These are phyloP conservation scores for Blastobotrys raffinosifermentans DNA, from an alignment of 1,139 yeast genomes.

Conservation along the genomic window DNA sequence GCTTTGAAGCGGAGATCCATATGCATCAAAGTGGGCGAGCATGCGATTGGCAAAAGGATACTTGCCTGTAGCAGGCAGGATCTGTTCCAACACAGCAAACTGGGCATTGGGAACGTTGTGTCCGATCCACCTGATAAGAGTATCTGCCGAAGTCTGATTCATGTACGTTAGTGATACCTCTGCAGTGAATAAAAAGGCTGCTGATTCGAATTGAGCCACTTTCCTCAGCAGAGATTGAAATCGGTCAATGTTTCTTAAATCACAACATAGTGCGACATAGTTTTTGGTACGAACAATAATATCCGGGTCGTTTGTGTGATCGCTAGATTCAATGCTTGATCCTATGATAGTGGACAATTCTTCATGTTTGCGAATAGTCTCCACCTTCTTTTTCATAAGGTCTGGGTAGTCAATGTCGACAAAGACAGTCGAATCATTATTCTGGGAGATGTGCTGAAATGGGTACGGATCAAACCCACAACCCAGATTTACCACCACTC, in stretches of 20 bases:
- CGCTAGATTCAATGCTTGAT: slow-evolving; percentile 1
- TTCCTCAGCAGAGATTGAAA: slow-evolving; percentile 39
- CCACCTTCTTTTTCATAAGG: slow-evolving; percentile 47
- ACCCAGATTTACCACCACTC: slow-evolving; percentile 60
- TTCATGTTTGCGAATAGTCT: slow-evolving; percentile 44
- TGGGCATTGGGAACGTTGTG: slow-evolving; percentile 45
- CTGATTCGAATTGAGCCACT: slow-evolving; percentile 27
- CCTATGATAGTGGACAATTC: slow-evolving; percentile 50
- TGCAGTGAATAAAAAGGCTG: slow-evolving; percentile 59
- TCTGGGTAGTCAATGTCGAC: slow-evolving; percentile 77
- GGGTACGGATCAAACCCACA: slow-evolving; percentile 68
- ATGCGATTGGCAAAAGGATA: slow-evolving; percentile 72
- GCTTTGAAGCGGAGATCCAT: slow-evolving; percentile 66
- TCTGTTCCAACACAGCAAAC: slow-evolving; percentile 64
- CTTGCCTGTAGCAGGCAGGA: slow-evolving; percentile 54
- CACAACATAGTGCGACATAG: slow-evolving; percentile 67
- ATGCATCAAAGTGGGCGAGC: slow-evolving; percentile 63
- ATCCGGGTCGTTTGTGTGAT: slow-evolving; percentile 9
- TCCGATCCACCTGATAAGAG: slow-evolving; percentile 49
- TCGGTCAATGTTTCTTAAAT: slow-evolving; percentile 46
- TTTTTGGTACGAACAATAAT: slow-evolving; percentile 40
- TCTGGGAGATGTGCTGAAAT: slow-evolving; percentile 50
- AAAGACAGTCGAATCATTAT: slow-evolving; percentile 38
- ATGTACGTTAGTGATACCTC: slow-evolving; percentile 82
- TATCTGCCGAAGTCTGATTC: slow-evolving; percentile 64